These are phyloP conservation scores for Spinellus fusiger DNA, from an alignment of 192 early-diverging fungal species.

Conservation along the genomic window DNA sequence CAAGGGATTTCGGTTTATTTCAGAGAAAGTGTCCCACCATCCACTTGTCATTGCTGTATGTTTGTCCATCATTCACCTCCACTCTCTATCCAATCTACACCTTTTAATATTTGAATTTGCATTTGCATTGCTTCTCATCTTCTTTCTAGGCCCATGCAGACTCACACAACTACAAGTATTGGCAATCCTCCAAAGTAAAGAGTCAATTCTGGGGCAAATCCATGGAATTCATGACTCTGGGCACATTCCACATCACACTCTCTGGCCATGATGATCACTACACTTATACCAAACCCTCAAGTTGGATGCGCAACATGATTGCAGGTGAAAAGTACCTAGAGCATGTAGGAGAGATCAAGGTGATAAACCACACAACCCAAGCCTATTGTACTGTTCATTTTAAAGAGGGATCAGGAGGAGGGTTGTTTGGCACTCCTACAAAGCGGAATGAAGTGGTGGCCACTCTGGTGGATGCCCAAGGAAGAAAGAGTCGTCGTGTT, in stretches of 20 bases:
- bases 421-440: constrained; percentile 52
- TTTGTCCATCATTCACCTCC: not conserved
- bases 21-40: constrained; percentile 95
- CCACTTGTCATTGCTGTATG: constrained; percentile 82
- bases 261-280: constrained; percentile 64
- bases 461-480: constrained; percentile 34
- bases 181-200: constrained; percentile 84
- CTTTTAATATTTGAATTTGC: not conserved
- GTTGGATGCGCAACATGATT: constrained; percentile 88
- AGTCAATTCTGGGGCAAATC: constrained; percentile 89
- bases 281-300: constrained; percentile 82
- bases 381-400: constrained; percentile 68
- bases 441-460: constrained; percentile 66
- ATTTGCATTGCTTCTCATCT: not conserved
- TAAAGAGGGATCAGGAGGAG: constrained; percentile 65
- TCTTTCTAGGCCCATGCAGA: constrained; percentile 66
- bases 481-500: constrained; percentile 41
- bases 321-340: constrained; percentile 78
- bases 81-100: not conserved
- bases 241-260: constrained; percentile 75
- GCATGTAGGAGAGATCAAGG: constrained; percentile 82
- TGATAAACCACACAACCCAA: constrained; percentile 65
- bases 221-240: constrained; percentile 79
- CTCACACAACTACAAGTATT: constrained; percentile 69
- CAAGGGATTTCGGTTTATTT: constrained; percentile 81